Conservation (phyloP, 73 alveolate species). For the Tetrahymena thermophila region DNA sequence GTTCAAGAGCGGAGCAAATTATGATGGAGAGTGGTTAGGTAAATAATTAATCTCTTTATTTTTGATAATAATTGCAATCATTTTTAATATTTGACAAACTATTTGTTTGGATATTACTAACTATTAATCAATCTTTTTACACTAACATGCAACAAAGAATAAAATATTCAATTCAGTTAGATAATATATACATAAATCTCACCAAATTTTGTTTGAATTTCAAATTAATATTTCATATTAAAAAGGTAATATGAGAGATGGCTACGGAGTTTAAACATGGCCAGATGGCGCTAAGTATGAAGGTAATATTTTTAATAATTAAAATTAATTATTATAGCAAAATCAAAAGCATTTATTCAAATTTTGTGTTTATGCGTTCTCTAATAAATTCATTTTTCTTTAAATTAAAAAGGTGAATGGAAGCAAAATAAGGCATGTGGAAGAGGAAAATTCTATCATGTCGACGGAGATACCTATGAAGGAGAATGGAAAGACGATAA, state of each 20-base stretch:
- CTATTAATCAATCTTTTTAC: too few species aligned
- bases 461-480: constrained; percentile 76
- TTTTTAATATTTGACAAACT: too few species aligned
- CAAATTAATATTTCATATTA: not conserved
- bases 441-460: constrained; percentile 70
- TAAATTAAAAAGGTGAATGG: constrained; percentile 70
- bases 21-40: constrained; percentile 50
- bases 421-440: constrained; percentile 64
- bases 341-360: not conserved
- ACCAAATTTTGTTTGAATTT: too few species aligned
- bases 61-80: not conserved
- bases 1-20: constrained; percentile 40
- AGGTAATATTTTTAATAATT: not conserved
- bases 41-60: not conserved
- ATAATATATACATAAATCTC: not conserved
- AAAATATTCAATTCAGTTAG: not conserved
- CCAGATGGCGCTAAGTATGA: constrained; percentile 47
- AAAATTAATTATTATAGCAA: not conserved
- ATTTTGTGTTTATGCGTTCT: not conserved
- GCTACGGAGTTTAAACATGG: constrained; percentile 34
- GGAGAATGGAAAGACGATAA: constrained; percentile 65
- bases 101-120: not conserved
- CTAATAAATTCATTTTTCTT: constrained; percentile 19
- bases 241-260: constrained; percentile 29
- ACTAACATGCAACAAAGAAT: not conserved